Base-by-base conservation (phyloP, 2,329 filamentous ascomycete species). In the Colletotrichum zoysiae region DNA sequence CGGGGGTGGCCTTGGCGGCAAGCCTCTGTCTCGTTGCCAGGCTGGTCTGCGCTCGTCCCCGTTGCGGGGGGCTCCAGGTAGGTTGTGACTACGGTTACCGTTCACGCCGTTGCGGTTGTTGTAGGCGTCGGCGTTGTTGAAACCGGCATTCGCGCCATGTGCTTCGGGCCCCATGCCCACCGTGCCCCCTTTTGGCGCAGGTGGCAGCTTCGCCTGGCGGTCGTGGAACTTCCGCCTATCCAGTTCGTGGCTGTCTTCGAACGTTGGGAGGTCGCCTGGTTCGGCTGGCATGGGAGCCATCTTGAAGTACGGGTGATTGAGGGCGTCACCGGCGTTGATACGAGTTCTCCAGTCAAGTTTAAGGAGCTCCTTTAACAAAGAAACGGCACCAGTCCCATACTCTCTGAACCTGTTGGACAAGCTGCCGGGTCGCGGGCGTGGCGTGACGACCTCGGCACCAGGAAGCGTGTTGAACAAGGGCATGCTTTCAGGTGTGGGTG, bases 171-270 rank as follows among this genome's bases (percentile, higher is more conserved):
- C 90, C 77, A 94, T 90, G 18, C 95, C 95, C 3, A 97, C 95
- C 1, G 94, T 95, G 5, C 94, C 95, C 16, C 95, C 95, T 76
- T 95, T 95, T 0, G 96, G 96, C 0, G 95, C 96, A 16, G 96
- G 95, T 5, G 95, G 95, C 14, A 95, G 87, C 30, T 91, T 92
- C 30, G 92, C 92, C 78, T 94, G 94, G 77, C 96, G 92, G 70
- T 95, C 93, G 75, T 97, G 92, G 76, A 95, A 95, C 82, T 95
- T 97, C 79, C 95, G 90, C 62, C 95, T 90, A 79, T 99, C 96
- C n/a, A 98, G 86, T 81, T 99, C 96, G 81, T 99, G 96, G 56
- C 95, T 97, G 77, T 98, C 95, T 79, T 97, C 94, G 78, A 97
- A 98, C 20, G 85, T 88, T 2, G 96, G 96, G n/a, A 99, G 88